Evolutionary conservation across 148 eudicot genomes (phyloP).

Genomic region (Rhododendron simsii): DNA sequence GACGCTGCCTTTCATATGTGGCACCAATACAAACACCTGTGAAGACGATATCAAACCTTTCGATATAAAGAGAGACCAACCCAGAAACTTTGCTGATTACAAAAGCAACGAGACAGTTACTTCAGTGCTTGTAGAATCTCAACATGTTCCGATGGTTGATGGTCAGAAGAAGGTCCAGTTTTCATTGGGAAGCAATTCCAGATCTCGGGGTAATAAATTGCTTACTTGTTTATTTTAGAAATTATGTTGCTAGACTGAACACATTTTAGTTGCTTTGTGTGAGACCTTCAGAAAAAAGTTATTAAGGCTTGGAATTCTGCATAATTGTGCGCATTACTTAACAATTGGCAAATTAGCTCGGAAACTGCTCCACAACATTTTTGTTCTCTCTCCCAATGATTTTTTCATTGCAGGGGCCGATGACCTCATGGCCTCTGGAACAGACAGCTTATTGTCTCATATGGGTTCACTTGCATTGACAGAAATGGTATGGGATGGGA

Average conservation of each 20-base stretch:
- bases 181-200: constrained; percentile 37
- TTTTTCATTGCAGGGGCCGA: constrained; percentile 10
- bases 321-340: not conserved
- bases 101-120: constrained; percentile 31
- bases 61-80: constrained; percentile 23
- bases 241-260: not conserved
- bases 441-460: constrained; percentile 63
- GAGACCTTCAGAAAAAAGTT: not conserved
- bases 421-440: constrained; percentile 38
- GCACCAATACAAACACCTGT: not conserved
- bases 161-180: constrained; percentile 73
- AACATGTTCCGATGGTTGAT: constrained; percentile 37
- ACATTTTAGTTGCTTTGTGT: not conserved
- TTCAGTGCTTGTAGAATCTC: constrained; percentile 24
- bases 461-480: constrained; percentile 86
- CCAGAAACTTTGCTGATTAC: constrained; percentile 20
- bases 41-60: not conserved
- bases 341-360: not conserved
- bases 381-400: constrained; percentile 30
- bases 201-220: constrained; percentile 1
- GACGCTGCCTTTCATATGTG: not conserved
- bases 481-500: constrained; percentile 69
- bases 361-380: not conserved
- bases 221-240: not conserved
- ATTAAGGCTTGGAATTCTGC: not conserved